Conservation (phyloP, 2,329 filamentous ascomycete species). For the Epichloe gansuensis region DNA sequence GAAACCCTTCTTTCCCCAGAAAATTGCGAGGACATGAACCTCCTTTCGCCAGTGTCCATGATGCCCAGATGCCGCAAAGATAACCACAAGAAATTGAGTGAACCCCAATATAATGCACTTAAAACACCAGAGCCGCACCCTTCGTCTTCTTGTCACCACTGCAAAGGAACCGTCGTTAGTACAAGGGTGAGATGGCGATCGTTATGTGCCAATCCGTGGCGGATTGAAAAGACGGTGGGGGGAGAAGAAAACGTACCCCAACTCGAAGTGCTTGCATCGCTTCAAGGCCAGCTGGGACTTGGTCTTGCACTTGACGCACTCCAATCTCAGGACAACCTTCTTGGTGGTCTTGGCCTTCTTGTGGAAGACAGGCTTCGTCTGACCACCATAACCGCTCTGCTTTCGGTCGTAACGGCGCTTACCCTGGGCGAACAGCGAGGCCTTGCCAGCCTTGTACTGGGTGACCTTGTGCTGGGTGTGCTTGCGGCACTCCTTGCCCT, state of each 20-base stretch:
- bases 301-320: conserved; percentile 96
- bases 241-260: conserved; percentile 58
- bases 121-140: conserved; percentile 99
- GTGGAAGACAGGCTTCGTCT: conserved; percentile 99
- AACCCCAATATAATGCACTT: conserved; percentile 46
- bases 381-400: conserved; percentile 99
- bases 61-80: conserved; percentile 33
- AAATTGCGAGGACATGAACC: conserved; percentile 28
- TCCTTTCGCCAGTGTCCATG: conserved; percentile 36
- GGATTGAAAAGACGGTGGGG: not conserved
- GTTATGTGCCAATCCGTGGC: too few species aligned
- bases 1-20: conserved; percentile 29
- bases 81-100: conserved; percentile 30
- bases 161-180: conserved; percentile 7
- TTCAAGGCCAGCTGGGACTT: conserved; percentile 97
- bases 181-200: not conserved
- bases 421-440: conserved; percentile 92
- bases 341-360: conserved; percentile 99
- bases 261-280: conserved; percentile 99
- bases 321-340: conserved; percentile 98
- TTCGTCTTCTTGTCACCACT: conserved; percentile 99
- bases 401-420: conserved; percentile 99
- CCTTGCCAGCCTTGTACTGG: conserved; percentile 96
- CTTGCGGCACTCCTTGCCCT: conserved; percentile 87
- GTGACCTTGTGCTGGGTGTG: conserved; percentile 89